Base-by-base conservation (phyloP, 1,284 basidiomycete species). In the Agroathelia rolfsii region DNA sequence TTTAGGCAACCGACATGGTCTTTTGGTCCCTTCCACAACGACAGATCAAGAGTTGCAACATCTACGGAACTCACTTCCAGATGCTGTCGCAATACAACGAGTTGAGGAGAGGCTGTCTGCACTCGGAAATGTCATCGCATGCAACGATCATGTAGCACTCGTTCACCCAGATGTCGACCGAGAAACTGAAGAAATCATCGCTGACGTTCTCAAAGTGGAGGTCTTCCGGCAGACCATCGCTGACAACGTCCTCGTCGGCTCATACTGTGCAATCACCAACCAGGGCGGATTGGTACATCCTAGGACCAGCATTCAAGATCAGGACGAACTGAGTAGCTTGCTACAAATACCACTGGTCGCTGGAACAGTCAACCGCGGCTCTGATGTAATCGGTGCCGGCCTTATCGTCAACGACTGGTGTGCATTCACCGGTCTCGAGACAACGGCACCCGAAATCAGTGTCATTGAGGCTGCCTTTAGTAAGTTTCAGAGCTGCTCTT, bases 111-210 rank as follows among this genome's bases (percentile, higher is more conserved):
- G 94, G 28, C 67, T 98, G 40, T 92, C 87, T 11, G 95, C 95
- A 0, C 75, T 99, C 16, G 94, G 94, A 12, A 99, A 99, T 54
- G 95, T 98, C 38, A 94, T 99, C 56, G 90, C 90, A 11, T 95
- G 89, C 62, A 98, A 99, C 58, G 94, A 97, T 66, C 86, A 95
- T 51, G 92, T 96, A 43, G 92, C 92, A 6, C 79, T 96, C 45
- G 92, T 95, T 13, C 92, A 96, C 59, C 95, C 95, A 9, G 95
- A 99, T 49, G 69, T 99, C 41, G 94, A 98, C 63, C 76, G 94
- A 37, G 95, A 99, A 63, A 99, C 95, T 6, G 95, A 99, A 55
- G 95, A 98, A 60, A 98, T 99, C 60, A 96, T 99, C 56, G 94
- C 95, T 31, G 95, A 99, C 58, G 90, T 96, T 8, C 74, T 99